Conservation (phyloP, 768 basidiomycete species). For the Hygrocybe punicea region DNA sequence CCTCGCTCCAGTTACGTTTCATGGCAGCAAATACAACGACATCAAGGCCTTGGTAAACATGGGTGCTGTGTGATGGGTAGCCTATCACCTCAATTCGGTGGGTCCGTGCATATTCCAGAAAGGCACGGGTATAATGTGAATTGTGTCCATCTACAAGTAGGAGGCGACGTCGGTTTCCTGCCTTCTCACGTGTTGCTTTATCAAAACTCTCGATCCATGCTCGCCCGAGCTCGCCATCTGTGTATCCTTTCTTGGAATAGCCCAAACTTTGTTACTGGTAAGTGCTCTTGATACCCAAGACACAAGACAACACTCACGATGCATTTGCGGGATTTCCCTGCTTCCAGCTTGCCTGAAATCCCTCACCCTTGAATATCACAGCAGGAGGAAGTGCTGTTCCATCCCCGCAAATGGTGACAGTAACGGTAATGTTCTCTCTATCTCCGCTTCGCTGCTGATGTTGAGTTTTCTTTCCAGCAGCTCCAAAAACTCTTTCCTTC, state of each 20-base stretch:
- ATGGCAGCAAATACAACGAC: conserved; percentile 13
- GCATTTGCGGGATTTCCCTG: conserved; percentile 27
- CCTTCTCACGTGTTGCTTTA: conserved; percentile 22
- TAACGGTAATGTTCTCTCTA: conserved; percentile 39
- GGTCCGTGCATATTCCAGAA: conserved; percentile 30
- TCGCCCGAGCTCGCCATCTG: conserved; percentile 35
- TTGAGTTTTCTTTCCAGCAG: conserved; percentile 14
- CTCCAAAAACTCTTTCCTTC: conserved; percentile 19
- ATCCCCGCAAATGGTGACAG: conserved; percentile 43
- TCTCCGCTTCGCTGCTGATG: conserved; percentile 35
- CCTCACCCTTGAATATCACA: conserved; percentile 35
- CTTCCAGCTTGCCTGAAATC: conserved; percentile 26
- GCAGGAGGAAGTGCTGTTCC: conserved; percentile 25
- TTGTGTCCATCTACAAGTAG: conserved; percentile 4
- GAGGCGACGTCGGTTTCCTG: background rate
- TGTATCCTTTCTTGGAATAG: conserved; percentile 33
- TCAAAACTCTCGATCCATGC: conserved; percentile 39
- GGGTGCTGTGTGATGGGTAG: conserved; percentile 29
- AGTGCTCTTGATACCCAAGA: background rate
- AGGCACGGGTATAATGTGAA: conserved; percentile 32
- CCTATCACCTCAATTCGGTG: conserved; percentile 26
- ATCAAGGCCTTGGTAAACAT: conserved; percentile 22
- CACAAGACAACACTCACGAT: conserved; percentile 16
- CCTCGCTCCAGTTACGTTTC: conserved; percentile 15
- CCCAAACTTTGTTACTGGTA: conserved; percentile 15